These are phyloP conservation scores for Starmerella powellii DNA, from an alignment of 805 yeast species.

Conservation along the genomic window DNA sequence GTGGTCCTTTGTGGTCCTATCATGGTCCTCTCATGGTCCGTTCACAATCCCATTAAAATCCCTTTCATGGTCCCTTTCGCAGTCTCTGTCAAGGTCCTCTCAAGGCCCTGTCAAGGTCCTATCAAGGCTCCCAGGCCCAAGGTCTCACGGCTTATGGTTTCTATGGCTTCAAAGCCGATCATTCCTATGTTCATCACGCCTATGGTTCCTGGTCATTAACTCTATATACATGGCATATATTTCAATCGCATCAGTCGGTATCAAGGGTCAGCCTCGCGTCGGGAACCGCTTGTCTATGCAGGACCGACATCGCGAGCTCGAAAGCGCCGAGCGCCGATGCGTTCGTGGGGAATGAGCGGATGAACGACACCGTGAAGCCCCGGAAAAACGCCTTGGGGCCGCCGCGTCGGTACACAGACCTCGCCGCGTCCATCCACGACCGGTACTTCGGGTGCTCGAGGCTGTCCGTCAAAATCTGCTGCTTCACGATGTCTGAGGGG, in stretches of 20 bases:
- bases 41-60: too few species aligned
- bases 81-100: too few species aligned
- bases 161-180: too few species aligned
- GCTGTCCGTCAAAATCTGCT: conserved; percentile 69
- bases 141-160: too few species aligned
- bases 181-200: not conserved
- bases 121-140: too few species aligned
- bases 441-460: conserved; percentile 60
- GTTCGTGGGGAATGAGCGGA: conserved; percentile 81
- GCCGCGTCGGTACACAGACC: conserved; percentile 43
- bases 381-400: conserved; percentile 64
- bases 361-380: conserved; percentile 68
- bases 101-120: too few species aligned
- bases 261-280: conserved; percentile 7
- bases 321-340: conserved; percentile 88
- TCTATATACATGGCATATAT: too few species aligned
- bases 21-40: too few species aligned
- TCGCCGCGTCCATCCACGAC: conserved; percentile 60
- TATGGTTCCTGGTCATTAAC: too few species aligned
- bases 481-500: conserved; percentile 81
- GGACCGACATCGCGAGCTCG: conserved; percentile 54
- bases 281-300: conserved; percentile 4
- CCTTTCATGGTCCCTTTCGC: too few species aligned
- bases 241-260: not conserved
- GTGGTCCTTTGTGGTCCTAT: too few species aligned